Base-by-base conservation (phyloP, 2,329 filamentous ascomycete species). In the Fusarium sp. region DNA sequence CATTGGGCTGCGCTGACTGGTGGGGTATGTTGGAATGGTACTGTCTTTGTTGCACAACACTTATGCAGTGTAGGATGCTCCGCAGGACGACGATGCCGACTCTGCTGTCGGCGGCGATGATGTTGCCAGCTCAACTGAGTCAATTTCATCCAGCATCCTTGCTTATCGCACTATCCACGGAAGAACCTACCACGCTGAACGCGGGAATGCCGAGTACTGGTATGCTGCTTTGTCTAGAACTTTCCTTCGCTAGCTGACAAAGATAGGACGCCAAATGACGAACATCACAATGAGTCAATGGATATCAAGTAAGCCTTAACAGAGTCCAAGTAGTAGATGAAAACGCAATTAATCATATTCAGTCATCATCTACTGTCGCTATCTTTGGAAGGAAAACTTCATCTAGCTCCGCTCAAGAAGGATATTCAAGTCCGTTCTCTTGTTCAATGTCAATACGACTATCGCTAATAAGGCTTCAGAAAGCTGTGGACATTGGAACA, bases 211-310 rank as follows among this genome's bases (percentile, higher is more conserved):
- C 36, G 18, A 53, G 7, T 53, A 53, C 7, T 53, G 50, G 50
- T 52, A 18, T 7, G 7, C 5, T 7, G 10, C 5, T 1, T 34
- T 47, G 27, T 7, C 6, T 9, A 18, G 11, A 41, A 44, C 15
- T 9, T 3, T 9, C 13, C 12, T 40, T 6, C 39, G 5, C 7
- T n/a, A 4, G 39, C 13, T 40, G 3, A 40, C 5, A n/a, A 7
- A 9, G 43, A 6, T 7, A 52, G 48, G 6, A 53, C 63, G 0
- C 63, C 63, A 0, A 66, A 66, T 1, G 63, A 66, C 7, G 63
- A 61, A 6, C 55, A 60, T 3, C 63, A 66, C 5, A 66, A 36
- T 13, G 55, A 66, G 1, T 66, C 62, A 0, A 66, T 66, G n/a
- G 63, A 66, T 3, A 66, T 66, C 4, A 60, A 63, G 63, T 66